phyloP scores from a whole-genome alignment of 495 filamentous ascomycete genomes.

The Aspergillus kassunensis region DNA sequence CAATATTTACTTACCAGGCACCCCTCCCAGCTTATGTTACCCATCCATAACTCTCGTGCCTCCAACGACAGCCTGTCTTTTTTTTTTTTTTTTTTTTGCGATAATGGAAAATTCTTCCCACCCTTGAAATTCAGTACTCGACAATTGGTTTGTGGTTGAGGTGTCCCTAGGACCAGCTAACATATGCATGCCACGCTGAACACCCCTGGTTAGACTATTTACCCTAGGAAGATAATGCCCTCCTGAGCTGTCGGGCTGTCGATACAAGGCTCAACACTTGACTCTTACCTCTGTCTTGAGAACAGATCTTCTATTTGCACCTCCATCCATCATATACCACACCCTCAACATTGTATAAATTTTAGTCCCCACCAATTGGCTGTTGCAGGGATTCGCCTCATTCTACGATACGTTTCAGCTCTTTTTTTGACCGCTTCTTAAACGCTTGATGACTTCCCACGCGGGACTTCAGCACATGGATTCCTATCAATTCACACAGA shows the following conservation, averaged over 20 bases:
- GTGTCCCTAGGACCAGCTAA: slow-evolving; percentile 9
- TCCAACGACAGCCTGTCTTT: background rate
- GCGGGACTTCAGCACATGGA: background rate
- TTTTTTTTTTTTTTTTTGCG: slow-evolving; percentile 2
- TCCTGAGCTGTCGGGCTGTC: background rate
- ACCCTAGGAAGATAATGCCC: slow-evolving; percentile 10
- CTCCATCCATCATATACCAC: background rate
- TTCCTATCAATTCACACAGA: background rate
- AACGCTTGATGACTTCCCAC: background rate
- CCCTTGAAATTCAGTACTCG: slow-evolving; percentile 10
- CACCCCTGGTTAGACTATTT: slow-evolving; percentile 9
- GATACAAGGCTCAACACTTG: background rate
- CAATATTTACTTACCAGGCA: slow-evolving; percentile 8
- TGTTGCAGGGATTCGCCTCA: background rate
- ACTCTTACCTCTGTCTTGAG: background rate
- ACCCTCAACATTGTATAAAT: background rate
- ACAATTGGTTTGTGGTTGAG: slow-evolving; percentile 17
- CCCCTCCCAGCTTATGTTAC: slow-evolving; percentile 3
- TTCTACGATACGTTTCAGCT: background rate
- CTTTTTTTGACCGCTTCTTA: background rate
- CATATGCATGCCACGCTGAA: slow-evolving; percentile 14
- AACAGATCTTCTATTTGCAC: background rate
- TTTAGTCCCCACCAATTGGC: background rate
- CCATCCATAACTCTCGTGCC: background rate
- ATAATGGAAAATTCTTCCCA: slow-evolving; percentile 5